These are phyloP conservation scores for Blastocystis sp. DNA, from an alignment of 352 stramenopile species.

Conservation along the genomic window DNA sequence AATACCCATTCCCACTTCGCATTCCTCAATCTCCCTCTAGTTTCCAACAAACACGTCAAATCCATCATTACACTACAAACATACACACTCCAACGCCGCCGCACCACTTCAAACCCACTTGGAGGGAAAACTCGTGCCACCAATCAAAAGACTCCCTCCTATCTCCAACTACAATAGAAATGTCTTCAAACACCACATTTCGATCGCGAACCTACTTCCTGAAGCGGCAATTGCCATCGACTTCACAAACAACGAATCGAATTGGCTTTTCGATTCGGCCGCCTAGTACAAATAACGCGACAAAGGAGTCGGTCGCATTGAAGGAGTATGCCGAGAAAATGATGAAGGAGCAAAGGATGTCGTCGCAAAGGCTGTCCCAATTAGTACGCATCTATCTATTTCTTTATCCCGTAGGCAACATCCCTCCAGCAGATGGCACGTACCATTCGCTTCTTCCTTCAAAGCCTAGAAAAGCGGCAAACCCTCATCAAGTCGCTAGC, in stretches of 20 bases:
- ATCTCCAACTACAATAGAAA: neutral
- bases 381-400: neutral
- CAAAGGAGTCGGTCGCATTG: constrained; percentile 52
- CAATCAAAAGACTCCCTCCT: neutral
- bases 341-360: constrained; percentile 58
- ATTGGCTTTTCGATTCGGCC: constrained; percentile 14
- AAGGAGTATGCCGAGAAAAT: constrained; percentile 67
- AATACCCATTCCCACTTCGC: too few species aligned
- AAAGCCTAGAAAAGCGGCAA: constrained; percentile 62
- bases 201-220: constrained; percentile 37
- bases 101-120: too few species aligned
- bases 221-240: constrained; percentile 19
- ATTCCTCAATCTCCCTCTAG: too few species aligned
- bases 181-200: constrained; percentile 28
- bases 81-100: too few species aligned
- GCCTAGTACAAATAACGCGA: neutral
- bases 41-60: too few species aligned
- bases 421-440: constrained; percentile 65
- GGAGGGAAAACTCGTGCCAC: neutral
- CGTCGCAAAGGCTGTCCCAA: constrained; percentile 63
- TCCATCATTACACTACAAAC: too few species aligned
- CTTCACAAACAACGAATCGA: neutral
- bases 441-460: constrained; percentile 64
- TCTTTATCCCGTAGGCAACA: constrained; percentile 7
- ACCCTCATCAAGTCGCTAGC: constrained; percentile 56